phyloP scores from a whole-genome alignment of 2,329 filamentous ascomycete genomes.

The Fusarium sp. region DNA sequence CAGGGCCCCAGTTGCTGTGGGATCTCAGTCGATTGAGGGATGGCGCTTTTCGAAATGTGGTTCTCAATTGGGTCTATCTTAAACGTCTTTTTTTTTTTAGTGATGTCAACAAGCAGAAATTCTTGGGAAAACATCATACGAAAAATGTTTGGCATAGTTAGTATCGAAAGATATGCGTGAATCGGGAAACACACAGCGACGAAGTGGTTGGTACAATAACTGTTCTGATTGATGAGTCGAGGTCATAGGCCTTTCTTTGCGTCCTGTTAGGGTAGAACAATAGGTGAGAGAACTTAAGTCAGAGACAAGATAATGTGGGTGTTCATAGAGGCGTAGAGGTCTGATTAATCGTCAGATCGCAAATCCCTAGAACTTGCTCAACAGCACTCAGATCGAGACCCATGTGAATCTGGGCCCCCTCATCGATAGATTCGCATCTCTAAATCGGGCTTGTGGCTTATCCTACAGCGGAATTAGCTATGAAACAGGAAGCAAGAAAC shows the following conservation, averaged over 20 bases:
- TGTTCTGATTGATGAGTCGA: too few species aligned
- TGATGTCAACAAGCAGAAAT: background rate
- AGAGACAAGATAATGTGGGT: too few species aligned
- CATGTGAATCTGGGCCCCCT: constrained; percentile 14
- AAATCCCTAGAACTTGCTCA: constrained; percentile 1
- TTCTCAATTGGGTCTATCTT: constrained; percentile 9
- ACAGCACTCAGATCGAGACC: constrained; percentile 12
- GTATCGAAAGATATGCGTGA: background rate
- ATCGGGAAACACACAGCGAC: background rate
- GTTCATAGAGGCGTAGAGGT: background rate
- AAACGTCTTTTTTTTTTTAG: constrained; percentile 3
- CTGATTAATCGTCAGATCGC: background rate
- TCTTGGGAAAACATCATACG: background rate
- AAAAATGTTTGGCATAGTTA: background rate
- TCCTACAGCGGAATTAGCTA: constrained; percentile 22
- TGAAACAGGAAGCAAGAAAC: constrained; percentile 41
- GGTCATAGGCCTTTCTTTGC: too few species aligned
- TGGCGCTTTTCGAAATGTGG: constrained; percentile 19
- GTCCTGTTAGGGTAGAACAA: background rate
- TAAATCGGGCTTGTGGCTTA: constrained; percentile 32
- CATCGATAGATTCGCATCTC: constrained; percentile 17
- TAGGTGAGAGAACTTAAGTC: background rate
- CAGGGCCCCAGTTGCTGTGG: constrained; percentile 34
- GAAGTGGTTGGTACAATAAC: too few species aligned
- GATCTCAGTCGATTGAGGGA: constrained; percentile 36